Percentiles rank a stretch among this genome's conserved stretches.
Conservation (phyloP, 2,329 filamentous ascomycete genomes). For the Cladorrhinum sp. region DNA sequence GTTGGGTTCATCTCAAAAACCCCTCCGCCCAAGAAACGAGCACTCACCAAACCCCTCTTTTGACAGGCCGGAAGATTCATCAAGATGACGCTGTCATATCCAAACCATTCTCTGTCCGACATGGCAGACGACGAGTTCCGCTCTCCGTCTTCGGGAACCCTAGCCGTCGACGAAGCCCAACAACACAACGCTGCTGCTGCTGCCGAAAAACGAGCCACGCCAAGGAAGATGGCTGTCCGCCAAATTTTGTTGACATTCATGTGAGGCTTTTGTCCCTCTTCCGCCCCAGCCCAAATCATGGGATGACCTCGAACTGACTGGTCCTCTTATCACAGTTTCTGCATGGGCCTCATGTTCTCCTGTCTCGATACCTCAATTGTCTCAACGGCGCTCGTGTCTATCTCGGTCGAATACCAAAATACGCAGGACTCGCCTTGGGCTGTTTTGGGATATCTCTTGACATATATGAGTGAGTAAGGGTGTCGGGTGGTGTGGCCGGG, state of each 20-base stretch:
- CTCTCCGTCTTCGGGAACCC: background rate
- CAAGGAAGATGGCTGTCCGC: constrained; percentile 11
- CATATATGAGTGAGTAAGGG: constrained; percentile 48
- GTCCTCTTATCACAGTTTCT: constrained; percentile 37
- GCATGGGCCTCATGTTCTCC: constrained; percentile 54
- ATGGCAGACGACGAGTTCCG: constrained; percentile 15
- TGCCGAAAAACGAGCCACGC: background rate
- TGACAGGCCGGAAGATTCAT: background rate
- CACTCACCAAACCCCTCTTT: background rate
- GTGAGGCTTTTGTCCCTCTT: constrained; percentile 4
- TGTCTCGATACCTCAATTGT: constrained; percentile 58
- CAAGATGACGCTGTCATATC: constrained; percentile 22
- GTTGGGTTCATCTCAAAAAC: background rate
- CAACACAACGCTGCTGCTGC: background rate
- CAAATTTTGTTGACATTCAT: constrained; percentile 22
- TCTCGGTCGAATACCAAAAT: constrained; percentile 50
- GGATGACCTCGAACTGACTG: background rate
- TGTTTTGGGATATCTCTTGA: constrained; percentile 53
- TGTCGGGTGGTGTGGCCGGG: no score
- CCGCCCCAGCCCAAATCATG: background rate
- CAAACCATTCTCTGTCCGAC: constrained; percentile 23
- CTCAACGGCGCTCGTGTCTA: constrained; percentile 55
- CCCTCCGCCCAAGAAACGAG: background rate
- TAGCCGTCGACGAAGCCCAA: background rate
- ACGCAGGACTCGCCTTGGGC: constrained; percentile 54